A percentile compares a stretch with the other conserved stretches of the same genome.
Conservation (phyloP, 2,329 filamentous ascomycete species). For the Fusarium veterinarium region DNA sequence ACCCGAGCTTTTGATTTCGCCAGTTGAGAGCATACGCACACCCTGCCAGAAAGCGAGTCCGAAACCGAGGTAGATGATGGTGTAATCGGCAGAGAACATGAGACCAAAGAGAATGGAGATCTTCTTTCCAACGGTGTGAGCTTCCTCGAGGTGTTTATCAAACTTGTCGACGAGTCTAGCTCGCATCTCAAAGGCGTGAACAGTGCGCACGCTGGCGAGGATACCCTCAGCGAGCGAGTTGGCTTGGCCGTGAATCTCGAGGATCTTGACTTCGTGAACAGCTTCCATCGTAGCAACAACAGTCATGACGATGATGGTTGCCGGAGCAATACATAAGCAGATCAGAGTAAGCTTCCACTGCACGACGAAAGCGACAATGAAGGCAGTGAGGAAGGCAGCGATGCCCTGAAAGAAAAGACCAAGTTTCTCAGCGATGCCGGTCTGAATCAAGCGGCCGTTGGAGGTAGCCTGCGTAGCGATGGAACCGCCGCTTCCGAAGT, state of each 20-base stretch:
- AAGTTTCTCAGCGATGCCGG: constrained; percentile 56
- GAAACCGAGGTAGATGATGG: constrained; percentile 56
- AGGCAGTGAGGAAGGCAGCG: constrained; percentile 53
- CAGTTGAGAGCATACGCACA: constrained; percentile 51
- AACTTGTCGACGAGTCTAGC: constrained; percentile 54
- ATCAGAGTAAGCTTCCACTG: constrained; percentile 60
- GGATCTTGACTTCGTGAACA: constrained; percentile 48
- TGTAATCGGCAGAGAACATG: constrained; percentile 54
- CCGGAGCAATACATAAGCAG: constrained; percentile 49
- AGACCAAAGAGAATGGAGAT: constrained; percentile 53
- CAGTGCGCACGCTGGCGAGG: constrained; percentile 53
- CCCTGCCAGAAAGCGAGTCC: constrained; percentile 60
- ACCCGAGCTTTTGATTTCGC: constrained; percentile 53
- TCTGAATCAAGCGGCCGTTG: constrained; percentile 56
- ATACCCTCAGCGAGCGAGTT: constrained; percentile 53
- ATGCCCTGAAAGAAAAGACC: constrained; percentile 54
- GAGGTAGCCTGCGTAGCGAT: constrained; percentile 53
- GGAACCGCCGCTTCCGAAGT: constrained; percentile 56
- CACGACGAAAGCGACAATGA: constrained; percentile 53
- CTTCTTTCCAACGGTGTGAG: constrained; percentile 51
- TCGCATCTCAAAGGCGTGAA: constrained; percentile 58
- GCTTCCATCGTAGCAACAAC: constrained; percentile 49
- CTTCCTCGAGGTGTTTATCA: constrained; percentile 52
- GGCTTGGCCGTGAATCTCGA: constrained; percentile 50
- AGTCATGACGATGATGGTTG: constrained; percentile 48